Evolutionary conservation across 768 basidiomycete genomes (phyloP), one percentile per base, ranked within the genome.

Genomic region (Dictyophora rubrovolvata): DNA sequence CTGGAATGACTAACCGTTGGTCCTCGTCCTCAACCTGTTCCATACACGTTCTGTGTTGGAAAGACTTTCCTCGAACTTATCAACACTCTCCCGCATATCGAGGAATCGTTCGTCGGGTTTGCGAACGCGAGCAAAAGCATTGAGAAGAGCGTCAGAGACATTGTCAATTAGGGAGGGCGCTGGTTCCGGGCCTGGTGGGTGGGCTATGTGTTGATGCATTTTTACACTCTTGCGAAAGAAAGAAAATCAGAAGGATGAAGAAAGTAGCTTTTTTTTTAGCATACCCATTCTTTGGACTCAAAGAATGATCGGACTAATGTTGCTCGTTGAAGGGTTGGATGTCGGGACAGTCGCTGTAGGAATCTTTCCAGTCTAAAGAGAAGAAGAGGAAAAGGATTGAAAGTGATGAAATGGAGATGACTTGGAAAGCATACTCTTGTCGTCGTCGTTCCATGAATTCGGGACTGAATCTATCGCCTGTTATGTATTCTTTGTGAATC

Each of bases 41-140:
- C 86, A 93, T 23, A 93, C 73, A 17, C 93, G 79, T 63, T 98
- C 96, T 16, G 89, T 84, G 9, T 83, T 72, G 3, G 77, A 74
- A 42, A 98, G 73, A n/a, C 93, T 92, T 58, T 98, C 96, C 69
- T 99, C 96, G 63, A 95, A 98, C 72, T 93, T 89, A 73, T 98
- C 94, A 21, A 98, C 86, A 51, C 78, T 78, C 69, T 95, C 92
- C 33, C 90, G 81, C 87, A 99, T 95, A 49, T 83, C 75, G 21
- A 97, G 75, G 70, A 99, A 99, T 35, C 96, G 83, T 64, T 94
- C 93, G 67, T 99, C 96, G 0, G 96, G 95, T 71, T 99, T 99
- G 62, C 93, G 87, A 18, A 98, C 91, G 50, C 88, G 87, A 22
- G 93, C 82, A 69, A 99, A 99, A 1, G 95, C 94, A 68, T 98